Evolutionary conservation across 352 stramenopile genomes (phyloP), one percentile per base, ranked within the genome.

Genomic region (Peronospora farinosa): DNA sequence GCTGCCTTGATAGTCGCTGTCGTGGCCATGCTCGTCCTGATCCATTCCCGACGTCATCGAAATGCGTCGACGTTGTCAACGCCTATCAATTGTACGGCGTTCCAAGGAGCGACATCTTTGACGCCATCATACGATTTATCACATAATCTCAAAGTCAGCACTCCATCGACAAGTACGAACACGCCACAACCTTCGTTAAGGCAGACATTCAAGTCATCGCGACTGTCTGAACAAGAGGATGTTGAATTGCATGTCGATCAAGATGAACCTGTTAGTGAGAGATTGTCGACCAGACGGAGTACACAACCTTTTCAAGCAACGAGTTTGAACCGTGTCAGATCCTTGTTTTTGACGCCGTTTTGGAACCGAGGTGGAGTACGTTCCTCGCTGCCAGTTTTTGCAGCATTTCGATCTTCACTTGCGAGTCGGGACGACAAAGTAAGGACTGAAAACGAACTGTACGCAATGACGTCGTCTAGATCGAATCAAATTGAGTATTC

Each of bases 201-300:
- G 50, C 52, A 60, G 32, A 65, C 49, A 13, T 57, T 62, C 46
- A 60, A 56, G 31, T 32, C 63, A 13, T 59, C 63, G 4, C 43
- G 23, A 35, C 4, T 46, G 16, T 46, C 44, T 28, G 38, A 16
- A 23, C 52, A 51, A 19, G 44, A 51, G 1, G 9, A 10, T 1
- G 16, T 27, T 12, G 41, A 9, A 17, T 54, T 54, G 8, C 44
- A 50, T 28, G 7, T 60, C 2, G 27, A n/a, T 32, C 31, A 40
- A 7, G 44, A 67, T 4, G 12, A 13, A 8, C 25, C 41, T 7
- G 32, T 32, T 3, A 40, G 47, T 32, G 28, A 19, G 5, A 12
- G 12, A 38, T 15, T 42, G 32, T 32, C 43, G 31, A 21, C 25
- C 9, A 30, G 36, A 15, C 10, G 16, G 11, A 19, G 5, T 10